These are phyloP conservation scores for Neurospora intermedia DNA, from an alignment of 495 filamentous ascomycete genomes.

Conservation along the genomic window DNA sequence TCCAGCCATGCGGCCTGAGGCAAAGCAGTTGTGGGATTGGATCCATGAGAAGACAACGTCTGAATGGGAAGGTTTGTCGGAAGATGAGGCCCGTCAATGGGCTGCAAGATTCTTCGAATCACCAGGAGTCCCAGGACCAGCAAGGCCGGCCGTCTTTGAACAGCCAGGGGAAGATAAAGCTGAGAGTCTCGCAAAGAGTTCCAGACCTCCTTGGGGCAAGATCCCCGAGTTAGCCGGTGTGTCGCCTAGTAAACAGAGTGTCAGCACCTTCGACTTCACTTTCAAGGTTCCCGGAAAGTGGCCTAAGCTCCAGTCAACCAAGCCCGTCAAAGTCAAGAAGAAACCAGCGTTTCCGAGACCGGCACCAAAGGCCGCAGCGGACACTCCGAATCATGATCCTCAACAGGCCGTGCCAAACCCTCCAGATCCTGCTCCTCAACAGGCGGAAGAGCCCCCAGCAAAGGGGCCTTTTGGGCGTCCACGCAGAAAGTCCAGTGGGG, in stretches of 20 bases:
- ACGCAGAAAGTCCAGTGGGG: neutral
- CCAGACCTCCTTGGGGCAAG: neutral
- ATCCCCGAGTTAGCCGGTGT: neutral
- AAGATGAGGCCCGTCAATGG: neutral
- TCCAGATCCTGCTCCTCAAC: neutral
- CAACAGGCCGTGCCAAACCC: neutral
- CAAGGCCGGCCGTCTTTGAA: neutral
- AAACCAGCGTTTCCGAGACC: neutral
- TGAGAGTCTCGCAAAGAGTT: neutral
- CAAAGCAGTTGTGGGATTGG: neutral
- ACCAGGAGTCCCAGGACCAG: neutral
- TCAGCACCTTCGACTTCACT: neutral
- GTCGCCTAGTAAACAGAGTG: neutral
- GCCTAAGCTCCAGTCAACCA: neutral
- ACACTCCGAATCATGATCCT: neutral
- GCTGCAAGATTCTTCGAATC: neutral
- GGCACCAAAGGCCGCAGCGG: neutral
- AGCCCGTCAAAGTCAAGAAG: neutral
- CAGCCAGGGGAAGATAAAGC: neutral
- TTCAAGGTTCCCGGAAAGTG: neutral
- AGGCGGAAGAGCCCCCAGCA: neutral
- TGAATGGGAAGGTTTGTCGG: neutral
- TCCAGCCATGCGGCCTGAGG: neutral
- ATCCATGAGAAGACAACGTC: neutral
- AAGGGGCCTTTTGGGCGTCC: neutral